phyloP scores from a whole-genome alignment of 2,329 filamentous ascomycete genomes.

The Paecilomyces formosus region DNA sequence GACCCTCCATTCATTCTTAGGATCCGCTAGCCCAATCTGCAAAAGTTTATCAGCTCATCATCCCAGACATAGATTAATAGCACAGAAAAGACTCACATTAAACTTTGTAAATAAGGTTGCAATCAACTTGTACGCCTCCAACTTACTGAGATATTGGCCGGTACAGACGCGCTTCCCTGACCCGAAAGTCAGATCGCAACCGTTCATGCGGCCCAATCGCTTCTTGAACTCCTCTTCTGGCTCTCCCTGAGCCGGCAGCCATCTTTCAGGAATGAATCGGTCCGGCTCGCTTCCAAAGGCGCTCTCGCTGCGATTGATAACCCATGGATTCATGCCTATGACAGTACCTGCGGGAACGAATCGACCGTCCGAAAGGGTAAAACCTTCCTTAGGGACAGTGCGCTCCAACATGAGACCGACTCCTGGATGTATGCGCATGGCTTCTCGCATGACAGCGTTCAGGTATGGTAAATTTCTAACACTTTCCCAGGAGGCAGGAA shows the following conservation, averaged over 20 bases:
- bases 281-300: slow-evolving; percentile 17
- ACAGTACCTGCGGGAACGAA: slow-evolving; percentile 17
- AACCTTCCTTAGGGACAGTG: slow-evolving; percentile 6
- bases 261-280: slow-evolving; percentile 20
- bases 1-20: slow-evolving; percentile 28
- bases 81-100: slow-evolving; percentile 23
- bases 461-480: slow-evolving; percentile 5
- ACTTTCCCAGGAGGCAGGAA: slow-evolving; percentile 6
- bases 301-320: slow-evolving; percentile 13
- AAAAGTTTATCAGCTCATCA: neutral
- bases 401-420: slow-evolving; percentile 8
- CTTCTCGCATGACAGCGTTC: slow-evolving; percentile 8
- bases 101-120: slow-evolving; percentile 34
- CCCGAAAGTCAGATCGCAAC: slow-evolving; percentile 13
- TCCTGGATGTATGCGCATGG: slow-evolving; percentile 9
- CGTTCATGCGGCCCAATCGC: slow-evolving; percentile 13
- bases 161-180: slow-evolving; percentile 12
- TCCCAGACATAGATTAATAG: neutral
- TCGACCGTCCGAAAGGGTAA: slow-evolving; percentile 12
- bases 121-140: slow-evolving; percentile 15
- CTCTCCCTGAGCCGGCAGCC: slow-evolving; percentile 13
- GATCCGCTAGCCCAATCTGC: slow-evolving; percentile 27
- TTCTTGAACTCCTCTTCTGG: slow-evolving; percentile 5
- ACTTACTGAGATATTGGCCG: slow-evolving; percentile 9
- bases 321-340: slow-evolving; percentile 21